Percentiles rank a stretch among this genome's conserved stretches.
Evolutionary conservation across 23 red algal species (phyloP).

Genomic region (Gracilaria domingensis): DNA sequence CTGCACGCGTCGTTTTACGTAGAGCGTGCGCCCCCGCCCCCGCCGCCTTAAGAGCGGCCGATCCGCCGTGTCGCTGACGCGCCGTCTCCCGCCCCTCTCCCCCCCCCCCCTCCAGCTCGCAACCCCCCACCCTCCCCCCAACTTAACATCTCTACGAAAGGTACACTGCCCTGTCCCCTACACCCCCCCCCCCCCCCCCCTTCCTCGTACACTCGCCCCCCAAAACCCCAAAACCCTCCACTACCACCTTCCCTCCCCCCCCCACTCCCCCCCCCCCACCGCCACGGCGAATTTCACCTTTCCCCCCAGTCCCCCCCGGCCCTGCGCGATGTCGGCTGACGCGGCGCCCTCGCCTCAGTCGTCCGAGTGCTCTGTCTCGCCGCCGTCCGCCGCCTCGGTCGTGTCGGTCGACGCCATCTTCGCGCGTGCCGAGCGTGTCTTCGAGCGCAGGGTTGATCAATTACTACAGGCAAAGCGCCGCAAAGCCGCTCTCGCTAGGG

Average conservation of each 20-base stretch:
- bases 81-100: not conserved
- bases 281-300: constrained; percentile 16
- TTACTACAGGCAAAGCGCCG: constrained; percentile 23
- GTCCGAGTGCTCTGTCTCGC: not conserved
- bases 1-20: constrained; percentile 16
- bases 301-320: constrained; percentile 27
- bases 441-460: constrained; percentile 48
- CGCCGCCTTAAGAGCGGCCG: not conserved
- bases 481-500: constrained; percentile 36
- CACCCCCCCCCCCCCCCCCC: not conserved
- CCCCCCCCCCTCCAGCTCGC: not conserved
- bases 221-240: not conserved
- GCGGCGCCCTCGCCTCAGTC: constrained; percentile 14
- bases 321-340: constrained; percentile 34
- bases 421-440: constrained; percentile 53
- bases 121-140: not conserved
- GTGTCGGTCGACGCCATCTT: constrained; percentile 52
- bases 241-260: not conserved
- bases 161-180: not conserved
- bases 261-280: not conserved
- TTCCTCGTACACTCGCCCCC: not conserved
- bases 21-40: not conserved
- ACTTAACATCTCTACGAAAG: not conserved
- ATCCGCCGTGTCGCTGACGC: not conserved
- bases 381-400: not conserved